Evolutionary conservation across 1,284 basidiomycete species (phyloP).

Genomic region (Ceratobasidium sp.): DNA sequence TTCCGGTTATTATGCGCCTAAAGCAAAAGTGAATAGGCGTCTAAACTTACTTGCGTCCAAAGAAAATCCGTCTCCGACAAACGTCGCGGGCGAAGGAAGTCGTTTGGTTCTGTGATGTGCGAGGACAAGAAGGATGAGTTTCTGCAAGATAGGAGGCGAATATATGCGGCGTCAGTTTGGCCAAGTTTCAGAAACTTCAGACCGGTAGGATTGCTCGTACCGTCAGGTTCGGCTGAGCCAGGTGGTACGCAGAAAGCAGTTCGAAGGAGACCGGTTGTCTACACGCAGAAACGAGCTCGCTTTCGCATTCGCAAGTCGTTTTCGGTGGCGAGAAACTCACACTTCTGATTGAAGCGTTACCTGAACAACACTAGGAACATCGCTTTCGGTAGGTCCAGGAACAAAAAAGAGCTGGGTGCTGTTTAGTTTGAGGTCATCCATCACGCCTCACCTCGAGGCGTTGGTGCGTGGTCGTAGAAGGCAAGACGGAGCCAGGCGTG

Average conservation of each 20-base stretch:
- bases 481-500: constrained; percentile 36
- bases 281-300: neutral
- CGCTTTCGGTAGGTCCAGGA: constrained; percentile 22
- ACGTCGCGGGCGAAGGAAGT: constrained; percentile 12
- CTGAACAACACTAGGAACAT: constrained; percentile 22
- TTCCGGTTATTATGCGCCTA: neutral
- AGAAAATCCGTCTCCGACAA: constrained; percentile 27
- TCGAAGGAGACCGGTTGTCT: constrained; percentile 29
- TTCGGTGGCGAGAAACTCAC: neutral
- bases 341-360: constrained; percentile 30
- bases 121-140: constrained; percentile 34
- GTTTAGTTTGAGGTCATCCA: constrained; percentile 39
- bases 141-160: constrained; percentile 3
- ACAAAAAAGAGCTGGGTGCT: constrained; percentile 27
- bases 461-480: constrained; percentile 29
- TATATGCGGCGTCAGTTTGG: constrained; percentile 26
- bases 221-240: constrained; percentile 25
- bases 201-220: neutral
- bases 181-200: neutral
- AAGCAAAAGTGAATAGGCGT: neutral
- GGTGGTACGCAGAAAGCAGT: constrained; percentile 17
- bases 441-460: constrained; percentile 20
- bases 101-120: constrained; percentile 19
- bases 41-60: constrained; percentile 23
- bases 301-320: constrained; percentile 1